Conservation (phyloP, 139 green algal species). For the Tetratostichococcus sp. region DNA sequence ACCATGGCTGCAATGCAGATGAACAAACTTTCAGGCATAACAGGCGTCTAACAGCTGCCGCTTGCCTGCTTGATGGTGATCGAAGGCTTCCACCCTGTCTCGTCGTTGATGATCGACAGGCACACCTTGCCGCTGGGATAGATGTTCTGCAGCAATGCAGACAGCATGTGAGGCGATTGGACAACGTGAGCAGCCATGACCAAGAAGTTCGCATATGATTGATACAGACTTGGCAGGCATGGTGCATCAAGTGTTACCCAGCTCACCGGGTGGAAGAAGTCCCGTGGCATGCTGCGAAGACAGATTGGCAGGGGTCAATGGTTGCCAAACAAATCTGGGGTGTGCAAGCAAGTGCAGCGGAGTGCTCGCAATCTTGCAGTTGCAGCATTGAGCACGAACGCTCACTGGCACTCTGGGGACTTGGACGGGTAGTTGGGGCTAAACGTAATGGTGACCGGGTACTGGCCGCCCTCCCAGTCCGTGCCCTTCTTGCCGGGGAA, state of each 20-base stretch:
- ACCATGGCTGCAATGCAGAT: too few relatives aligned
- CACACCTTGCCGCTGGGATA: slow-evolving; percentile 44
- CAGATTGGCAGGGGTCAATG: too few relatives aligned
- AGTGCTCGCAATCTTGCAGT: too few relatives aligned
- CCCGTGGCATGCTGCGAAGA: slow-evolving; percentile 1
- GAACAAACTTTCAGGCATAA: background rate
- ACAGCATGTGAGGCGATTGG: too few relatives aligned
- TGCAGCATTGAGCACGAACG: too few relatives aligned
- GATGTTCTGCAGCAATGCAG: background rate
- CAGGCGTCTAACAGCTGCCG: background rate
- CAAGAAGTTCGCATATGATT: too few relatives aligned
- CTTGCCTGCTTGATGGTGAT: slow-evolving; percentile 47
- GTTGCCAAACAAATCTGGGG: too few relatives aligned
- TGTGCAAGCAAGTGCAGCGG: too few relatives aligned
- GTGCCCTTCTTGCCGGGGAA: slow-evolving; percentile 60
- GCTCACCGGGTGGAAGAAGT: slow-evolving; percentile 34
- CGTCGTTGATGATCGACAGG: slow-evolving; percentile 59
- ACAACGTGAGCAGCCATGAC: too few relatives aligned
- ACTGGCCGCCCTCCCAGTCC: slow-evolving; percentile 60
- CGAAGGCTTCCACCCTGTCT: slow-evolving; percentile 30
- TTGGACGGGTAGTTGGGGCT: slow-evolving; percentile 55
- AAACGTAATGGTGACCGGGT: slow-evolving; percentile 53
- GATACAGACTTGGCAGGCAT: background rate
- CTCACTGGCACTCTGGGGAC: slow-evolving; percentile 28
- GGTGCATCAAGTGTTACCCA: background rate